Evolutionary conservation across 2,329 filamentous ascomycete genomes (phyloP), one percentile per base, ranked within the genome.

Genomic region (Colletotrichum sp.): DNA sequence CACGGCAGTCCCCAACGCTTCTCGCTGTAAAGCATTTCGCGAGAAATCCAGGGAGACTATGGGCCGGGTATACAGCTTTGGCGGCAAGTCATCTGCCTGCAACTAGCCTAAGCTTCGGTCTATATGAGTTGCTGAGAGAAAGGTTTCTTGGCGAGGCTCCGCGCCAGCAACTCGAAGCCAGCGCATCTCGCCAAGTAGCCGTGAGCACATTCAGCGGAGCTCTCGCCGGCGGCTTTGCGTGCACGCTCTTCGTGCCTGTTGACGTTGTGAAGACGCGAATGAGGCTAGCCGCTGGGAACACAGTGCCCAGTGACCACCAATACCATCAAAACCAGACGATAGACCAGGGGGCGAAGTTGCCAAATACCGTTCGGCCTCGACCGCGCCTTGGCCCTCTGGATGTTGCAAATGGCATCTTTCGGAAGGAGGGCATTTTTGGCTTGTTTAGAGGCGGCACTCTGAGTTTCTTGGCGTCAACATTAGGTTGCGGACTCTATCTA

Each of bases 261-360:
- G 78, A 79, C 39, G 77, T 79, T 2, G 78, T 79, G 30, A 78
- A 78, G 68, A 79, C 78, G 16, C 63, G 78, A 13, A 79, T 79
- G 78, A 77, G 78, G 29, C 76, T 79, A 7, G 76, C 76, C 3
- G 78, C 76, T 9, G 77, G 78, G 0, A 30, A 36, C 5, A 5
- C 19, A 4, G 5, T 32, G 8, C 8, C n/a, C 2, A 19, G 1
- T 22, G 7, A 13, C 5, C 13, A 32, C 39, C 8, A 22, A 30
- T 2, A 11, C 52, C 12, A 22, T 22, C 7, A 19, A 25, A 8
- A 7, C 19, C 9, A 5, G 3, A 44, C 12, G n/a, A n/a, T 9
- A 52, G 5, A 13, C 25, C 15, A 7, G 8, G 13, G 19, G 27
- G 11, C 9, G 6, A 32, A 5, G 4, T 15, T 44, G 8, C 19